Evolutionary conservation across 306 rosid species (phyloP), one percentile per base, ranked within the genome.

Genomic region (Hylodesmum podocarpum): DNA sequence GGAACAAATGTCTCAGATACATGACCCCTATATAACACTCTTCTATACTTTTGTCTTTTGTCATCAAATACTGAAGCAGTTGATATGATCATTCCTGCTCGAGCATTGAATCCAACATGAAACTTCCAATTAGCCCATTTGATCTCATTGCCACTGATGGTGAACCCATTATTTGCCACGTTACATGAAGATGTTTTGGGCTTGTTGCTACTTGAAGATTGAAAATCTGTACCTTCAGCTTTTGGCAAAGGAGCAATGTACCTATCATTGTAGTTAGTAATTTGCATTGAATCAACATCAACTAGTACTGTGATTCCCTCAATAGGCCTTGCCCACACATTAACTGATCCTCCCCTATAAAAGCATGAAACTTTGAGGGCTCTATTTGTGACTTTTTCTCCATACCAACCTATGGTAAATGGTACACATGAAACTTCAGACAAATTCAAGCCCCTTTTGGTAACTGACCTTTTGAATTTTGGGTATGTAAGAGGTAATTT

Each of bases 1-100:
- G 98, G 97, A 31, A 94, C 98, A 77, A 91, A 91, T 14, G 91
- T 87, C 83, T 94, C 97, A 0, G 98, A 89, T n/a, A 91, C 88
- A 76, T 94, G 96, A 19, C 98, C 98, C 84, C 89, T 91, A 69
- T 94, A 94, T 6, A 94, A 15, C 57, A 94, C 96, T 9, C 86
- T 79, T 66, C 96, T 74, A 22, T 73, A 83, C 80, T 83, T 80
- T 12, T 67, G 41, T 64, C 80, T 72, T 19, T 27, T 63, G n/a
- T 47, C 71, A 75, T 94, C 98, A 76, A 80, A 91, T 33, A 94
- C 78, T 0, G 98, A 89, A 65, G 97, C 98, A 55, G 94, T 85
- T 8, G 98, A 94, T 62, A 94, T 87, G 4, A 91, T 75, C 62
- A 77, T 61, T 36, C 98, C 97, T 11, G 97, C 97, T 33, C 96